Conservation (phyloP, 164 flowering plant genomes). For the Santalum album region DNA sequence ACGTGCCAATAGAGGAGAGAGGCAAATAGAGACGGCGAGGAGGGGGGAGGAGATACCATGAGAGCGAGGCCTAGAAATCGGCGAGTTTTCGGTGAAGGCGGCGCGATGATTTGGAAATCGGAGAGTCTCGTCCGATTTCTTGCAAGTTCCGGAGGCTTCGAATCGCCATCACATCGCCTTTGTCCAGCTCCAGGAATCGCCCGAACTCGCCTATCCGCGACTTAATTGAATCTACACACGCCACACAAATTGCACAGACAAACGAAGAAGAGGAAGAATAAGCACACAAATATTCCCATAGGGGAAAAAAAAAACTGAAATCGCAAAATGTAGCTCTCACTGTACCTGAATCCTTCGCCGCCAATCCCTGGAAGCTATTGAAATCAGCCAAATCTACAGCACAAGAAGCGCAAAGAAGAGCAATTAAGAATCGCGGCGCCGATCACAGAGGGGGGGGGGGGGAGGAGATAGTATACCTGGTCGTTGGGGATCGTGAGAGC, state of each 20-base stretch:
- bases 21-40: background rate
- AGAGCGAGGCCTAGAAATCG: slow-evolving; percentile 26
- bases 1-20: slow-evolving; percentile 1
- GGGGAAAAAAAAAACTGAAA: background rate
- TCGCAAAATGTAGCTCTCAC: slow-evolving; percentile 13
- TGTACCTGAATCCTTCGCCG: slow-evolving; percentile 27
- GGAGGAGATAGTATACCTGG: no score
- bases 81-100: slow-evolving; percentile 36
- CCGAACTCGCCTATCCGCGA: slow-evolving; percentile 13
- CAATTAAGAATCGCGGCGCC: no score
- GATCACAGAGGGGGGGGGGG: no score
- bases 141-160: slow-evolving; percentile 42
- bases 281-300: background rate
- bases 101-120: no score
- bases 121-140: slow-evolving; percentile 14
- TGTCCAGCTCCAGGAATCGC: slow-evolving; percentile 15
- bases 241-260: background rate
- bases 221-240: slow-evolving; percentile 6
- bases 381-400: slow-evolving; percentile 38
- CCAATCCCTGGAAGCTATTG: slow-evolving; percentile 21
- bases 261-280: background rate
- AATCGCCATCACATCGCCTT: slow-evolving; percentile 32
- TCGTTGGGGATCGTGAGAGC: no score
- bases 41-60: background rate
- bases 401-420: background rate